Evolutionary conservation across 2,329 filamentous ascomycete genomes (phyloP), one percentile per base, ranked within the genome.

Genomic region (Mycocentrospora acerina): DNA sequence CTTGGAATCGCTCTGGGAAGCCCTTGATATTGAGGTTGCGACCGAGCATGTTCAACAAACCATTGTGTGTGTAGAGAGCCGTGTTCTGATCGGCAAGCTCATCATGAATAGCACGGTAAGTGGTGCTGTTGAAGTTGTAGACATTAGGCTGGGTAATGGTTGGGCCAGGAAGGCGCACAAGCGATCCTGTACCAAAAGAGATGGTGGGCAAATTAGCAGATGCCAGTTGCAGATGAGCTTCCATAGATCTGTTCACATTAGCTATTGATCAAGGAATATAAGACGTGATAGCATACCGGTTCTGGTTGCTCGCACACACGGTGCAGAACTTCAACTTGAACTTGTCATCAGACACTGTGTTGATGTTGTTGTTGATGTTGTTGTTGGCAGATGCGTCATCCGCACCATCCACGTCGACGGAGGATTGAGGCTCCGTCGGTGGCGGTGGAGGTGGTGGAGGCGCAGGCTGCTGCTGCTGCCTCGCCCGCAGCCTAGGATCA

Each of bases 251-350:
- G 57, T 19, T 24, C 18, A 7, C 9, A 48, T 62, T 44, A 60
- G 53, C 33, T 16, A 16, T 4, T 11, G 3, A n/a, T 7, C 9
- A 8, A n/a, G 19, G 7, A 6, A 8, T 17, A n/a, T 11, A 9
- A n/a, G 15, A 12, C 13, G 29, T 32, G 12, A n/a, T 7, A 11
- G 35, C 77, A 48, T 76, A 95, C 82, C 93, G 83, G 64, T 98
- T 98, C 69, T 98, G 90, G 60, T 98, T 98, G 60, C 90, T 95
- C 7, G 93, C 93, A 71, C 93, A 98, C n/a, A 98, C 91, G 3
- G 93, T 97, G 75, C 90, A 96, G 71, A 97, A 96, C 64, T 88
- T 94, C 46, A 98, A 79, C 71, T 93, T 95, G 77, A 84, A 95
- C n/a, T 73, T 73, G 17, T 78, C 74, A 11, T 73, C 68, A 4